A percentile compares a stretch with the other conserved stretches of the same genome.
Conservation (phyloP, 352 stramenopile species). For the Globisporangium parvum region DNA sequence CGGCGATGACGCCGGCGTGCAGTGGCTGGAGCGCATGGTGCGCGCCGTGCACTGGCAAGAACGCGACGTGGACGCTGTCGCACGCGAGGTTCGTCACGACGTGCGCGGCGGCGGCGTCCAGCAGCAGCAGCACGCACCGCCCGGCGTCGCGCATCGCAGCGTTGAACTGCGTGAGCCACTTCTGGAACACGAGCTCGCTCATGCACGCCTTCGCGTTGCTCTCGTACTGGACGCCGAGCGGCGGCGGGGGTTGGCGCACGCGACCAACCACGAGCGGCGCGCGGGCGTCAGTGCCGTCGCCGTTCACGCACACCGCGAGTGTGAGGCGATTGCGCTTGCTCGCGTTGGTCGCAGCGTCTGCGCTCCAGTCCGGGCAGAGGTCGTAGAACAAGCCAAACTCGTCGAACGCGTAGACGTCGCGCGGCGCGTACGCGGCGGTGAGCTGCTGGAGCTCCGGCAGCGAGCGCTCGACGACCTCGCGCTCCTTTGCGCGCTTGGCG, state of each 20-base stretch:
- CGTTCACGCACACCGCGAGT: conserved; percentile 11
- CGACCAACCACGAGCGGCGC: conserved; percentile 16
- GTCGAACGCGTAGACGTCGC: conserved; percentile 16
- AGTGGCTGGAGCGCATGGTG: conserved; percentile 15
- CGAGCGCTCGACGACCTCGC: conserved; percentile 3
- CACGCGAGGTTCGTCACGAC: conserved; percentile 9
- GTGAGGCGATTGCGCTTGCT: conserved; percentile 9
- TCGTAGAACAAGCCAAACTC: conserved; percentile 17
- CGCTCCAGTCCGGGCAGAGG: conserved; percentile 5
- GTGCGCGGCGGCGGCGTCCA: conserved; percentile 18
- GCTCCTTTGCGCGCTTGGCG: not conserved
- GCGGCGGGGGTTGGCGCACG: conserved; percentile 6
- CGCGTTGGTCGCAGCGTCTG: not conserved
- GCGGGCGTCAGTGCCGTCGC: conserved; percentile 12
- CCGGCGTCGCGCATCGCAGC: conserved; percentile 14
- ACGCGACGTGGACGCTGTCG: conserved; percentile 17
- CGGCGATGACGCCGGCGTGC: conserved; percentile 14
- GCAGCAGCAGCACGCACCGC: conserved; percentile 15
- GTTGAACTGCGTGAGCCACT: conserved; percentile 18
- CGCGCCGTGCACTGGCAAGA: conserved; percentile 3
- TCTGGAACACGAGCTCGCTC: conserved; percentile 18
- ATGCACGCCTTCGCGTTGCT: conserved; percentile 14
- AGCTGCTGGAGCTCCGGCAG: conserved; percentile 9
- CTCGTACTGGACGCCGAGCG: conserved; percentile 15
- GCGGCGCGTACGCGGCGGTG: conserved; percentile 7